Conservation (phyloP, 225 moss, liverwort and hornwort genomes). For the Bryum argenteum region DNA sequence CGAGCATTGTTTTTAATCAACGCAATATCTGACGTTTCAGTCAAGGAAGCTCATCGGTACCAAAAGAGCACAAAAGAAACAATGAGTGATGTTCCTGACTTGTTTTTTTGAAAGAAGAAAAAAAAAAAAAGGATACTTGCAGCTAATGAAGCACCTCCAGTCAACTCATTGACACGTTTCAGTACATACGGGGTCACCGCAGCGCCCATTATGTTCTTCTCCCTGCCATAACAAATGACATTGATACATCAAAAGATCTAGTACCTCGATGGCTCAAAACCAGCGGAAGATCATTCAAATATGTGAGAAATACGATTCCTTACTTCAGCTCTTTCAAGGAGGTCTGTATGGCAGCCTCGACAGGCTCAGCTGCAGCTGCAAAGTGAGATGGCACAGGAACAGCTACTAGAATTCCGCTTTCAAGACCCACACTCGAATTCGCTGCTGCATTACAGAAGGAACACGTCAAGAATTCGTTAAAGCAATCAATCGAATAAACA, state of each 20-base stretch:
- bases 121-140: constrained; percentile 88
- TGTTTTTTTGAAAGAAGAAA: too few relatives aligned
- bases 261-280: background rate
- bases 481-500: constrained; percentile 2
- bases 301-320: background rate
- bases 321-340: constrained; percentile 76
- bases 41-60: constrained; percentile 38
- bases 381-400: constrained; percentile 79
- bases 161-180: constrained; percentile 83
- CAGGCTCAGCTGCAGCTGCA: constrained; percentile 71
- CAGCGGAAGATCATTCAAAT: background rate
- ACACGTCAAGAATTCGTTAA: background rate
- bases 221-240: constrained; percentile 42
- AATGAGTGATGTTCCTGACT: background rate
- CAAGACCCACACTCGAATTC: constrained; percentile 68
- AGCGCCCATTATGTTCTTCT: constrained; percentile 65
- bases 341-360: constrained; percentile 72
- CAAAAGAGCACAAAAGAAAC: constrained; percentile 6
- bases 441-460: constrained; percentile 45
- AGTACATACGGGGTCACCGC: constrained; percentile 83
- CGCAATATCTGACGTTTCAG: constrained; percentile 59
- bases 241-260: background rate
- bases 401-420: constrained; percentile 81
- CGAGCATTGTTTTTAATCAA: constrained; percentile 85
- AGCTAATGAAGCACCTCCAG: constrained; percentile 73